Conservation (phyloP, 2,329 filamentous ascomycete genomes). For the Alternaria hordeiaustralica region DNA sequence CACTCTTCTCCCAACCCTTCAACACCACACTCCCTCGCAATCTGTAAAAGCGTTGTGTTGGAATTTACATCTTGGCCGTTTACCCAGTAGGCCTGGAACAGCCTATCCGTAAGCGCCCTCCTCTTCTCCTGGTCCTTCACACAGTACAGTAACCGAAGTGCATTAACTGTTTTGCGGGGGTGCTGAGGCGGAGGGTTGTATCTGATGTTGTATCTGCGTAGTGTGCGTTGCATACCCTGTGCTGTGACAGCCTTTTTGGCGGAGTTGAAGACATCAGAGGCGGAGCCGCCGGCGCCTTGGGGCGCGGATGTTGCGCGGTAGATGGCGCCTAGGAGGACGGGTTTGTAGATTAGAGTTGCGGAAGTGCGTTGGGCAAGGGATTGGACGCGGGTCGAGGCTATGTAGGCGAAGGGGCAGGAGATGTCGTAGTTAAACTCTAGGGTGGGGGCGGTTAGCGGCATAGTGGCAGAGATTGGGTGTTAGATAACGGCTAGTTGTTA, state of each 20-base stretch:
- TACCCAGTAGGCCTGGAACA: conserved; percentile 46
- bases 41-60: conserved; percentile 26
- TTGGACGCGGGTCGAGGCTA: conserved; percentile 43
- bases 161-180: conserved; percentile 43
- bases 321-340: conserved; percentile 45
- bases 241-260: conserved; percentile 41
- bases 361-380: conserved; percentile 37
- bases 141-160: conserved; percentile 37
- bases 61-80: conserved; percentile 37
- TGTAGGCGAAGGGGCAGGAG: conserved; percentile 49
- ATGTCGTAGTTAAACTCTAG: conserved; percentile 44
- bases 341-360: conserved; percentile 33
- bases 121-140: conserved; percentile 27
- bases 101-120: conserved; percentile 23
- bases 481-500: neutral
- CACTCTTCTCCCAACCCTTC: conserved; percentile 10
- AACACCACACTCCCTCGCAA: conserved; percentile 35
- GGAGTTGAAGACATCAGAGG: conserved; percentile 44
- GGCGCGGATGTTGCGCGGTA: conserved; percentile 46
- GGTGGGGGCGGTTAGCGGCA: neutral
- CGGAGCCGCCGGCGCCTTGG: conserved; percentile 44
- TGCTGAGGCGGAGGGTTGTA: conserved; percentile 43
- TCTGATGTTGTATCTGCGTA: conserved; percentile 36
- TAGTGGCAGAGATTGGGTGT: neutral
- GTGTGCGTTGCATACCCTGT: conserved; percentile 38